phyloP scores from a whole-genome alignment of 1,284 basidiomycete genomes.

The Xerocomus nothofagi region DNA sequence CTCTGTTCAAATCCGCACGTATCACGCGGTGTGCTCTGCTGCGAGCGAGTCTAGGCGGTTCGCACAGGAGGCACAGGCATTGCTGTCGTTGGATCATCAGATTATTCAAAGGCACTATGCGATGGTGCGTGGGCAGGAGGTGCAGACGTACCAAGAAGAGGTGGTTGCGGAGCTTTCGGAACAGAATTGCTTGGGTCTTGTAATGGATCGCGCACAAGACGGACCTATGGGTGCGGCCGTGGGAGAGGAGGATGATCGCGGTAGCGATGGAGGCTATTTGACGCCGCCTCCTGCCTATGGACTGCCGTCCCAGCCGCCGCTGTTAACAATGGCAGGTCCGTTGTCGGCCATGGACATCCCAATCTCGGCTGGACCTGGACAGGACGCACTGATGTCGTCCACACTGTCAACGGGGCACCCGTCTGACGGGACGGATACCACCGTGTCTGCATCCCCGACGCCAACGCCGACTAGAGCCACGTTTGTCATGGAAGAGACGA shows the following conservation, averaged over 20 bases:
- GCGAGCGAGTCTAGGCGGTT: conserved; percentile 25
- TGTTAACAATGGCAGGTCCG: neutral
- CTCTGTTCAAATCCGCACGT: conserved; percentile 28
- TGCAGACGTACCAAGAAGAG: conserved; percentile 1
- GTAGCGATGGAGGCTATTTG: neutral
- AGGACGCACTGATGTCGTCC: neutral
- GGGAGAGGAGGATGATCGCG: neutral
- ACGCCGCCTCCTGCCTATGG: conserved; percentile 12
- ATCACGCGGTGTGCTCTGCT: conserved; percentile 17
- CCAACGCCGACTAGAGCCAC: conserved; percentile 16
- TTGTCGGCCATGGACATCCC: neutral
- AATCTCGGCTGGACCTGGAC: neutral
- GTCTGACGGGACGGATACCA: neutral
- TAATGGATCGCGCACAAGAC: conserved; percentile 27
- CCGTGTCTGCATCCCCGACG: neutral
- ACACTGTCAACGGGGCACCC: neutral
- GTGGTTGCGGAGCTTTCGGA: neutral
- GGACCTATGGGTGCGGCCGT: neutral
- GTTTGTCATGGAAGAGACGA: conserved; percentile 8
- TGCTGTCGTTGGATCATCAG: conserved; percentile 22
- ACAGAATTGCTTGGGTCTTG: conserved; percentile 11
- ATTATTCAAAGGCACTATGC: conserved; percentile 20
- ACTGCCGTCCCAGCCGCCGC: neutral
- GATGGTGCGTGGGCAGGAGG: conserved; percentile 6
- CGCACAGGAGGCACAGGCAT: conserved; percentile 22